phyloP scores from a whole-genome alignment of 768 basidiomycete genomes.

The Hygrophoropsis aurantiaca region DNA sequence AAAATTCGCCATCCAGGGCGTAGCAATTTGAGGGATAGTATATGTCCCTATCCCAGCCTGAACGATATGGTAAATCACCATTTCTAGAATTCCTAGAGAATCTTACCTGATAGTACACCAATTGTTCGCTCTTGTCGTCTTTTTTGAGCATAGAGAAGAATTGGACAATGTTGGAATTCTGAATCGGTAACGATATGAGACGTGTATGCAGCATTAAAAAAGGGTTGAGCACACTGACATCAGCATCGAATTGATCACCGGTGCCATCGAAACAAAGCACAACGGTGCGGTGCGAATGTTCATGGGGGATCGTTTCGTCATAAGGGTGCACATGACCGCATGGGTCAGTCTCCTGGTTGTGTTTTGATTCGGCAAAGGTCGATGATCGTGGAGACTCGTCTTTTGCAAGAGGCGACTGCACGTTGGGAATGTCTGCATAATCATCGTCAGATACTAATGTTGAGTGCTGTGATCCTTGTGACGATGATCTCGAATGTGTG shows the following conservation, averaged over 20 bases:
- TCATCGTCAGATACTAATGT: slow-evolving; percentile 1
- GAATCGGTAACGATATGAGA: slow-evolving; percentile 1
- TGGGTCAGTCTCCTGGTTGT: background rate
- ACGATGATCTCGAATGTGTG: too few species aligned
- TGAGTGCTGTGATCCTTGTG: too few species aligned
- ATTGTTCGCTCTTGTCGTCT: slow-evolving; percentile 56
- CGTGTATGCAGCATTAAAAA: background rate
- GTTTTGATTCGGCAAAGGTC: background rate
- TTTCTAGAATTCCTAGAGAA: too few species aligned
- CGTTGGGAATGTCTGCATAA: slow-evolving; percentile 2
- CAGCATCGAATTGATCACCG: slow-evolving; percentile 66
- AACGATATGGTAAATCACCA: background rate
- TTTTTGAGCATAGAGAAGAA: slow-evolving; percentile 72
- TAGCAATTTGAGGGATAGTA: slow-evolving; percentile 60
- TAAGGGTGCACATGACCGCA: slow-evolving; percentile 6
- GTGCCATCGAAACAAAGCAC: slow-evolving; percentile 68
- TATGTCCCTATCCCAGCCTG: slow-evolving; percentile 80
- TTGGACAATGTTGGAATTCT: slow-evolving; percentile 76
- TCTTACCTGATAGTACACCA: slow-evolving; percentile 77
- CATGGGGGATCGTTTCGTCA: slow-evolving; percentile 43
- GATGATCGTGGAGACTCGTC: too few species aligned
- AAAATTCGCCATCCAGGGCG: slow-evolving; percentile 52
- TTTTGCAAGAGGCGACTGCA: too few species aligned
- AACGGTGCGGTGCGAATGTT: slow-evolving; percentile 49
- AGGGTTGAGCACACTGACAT: slow-evolving; percentile 48